These are phyloP conservation scores for Cladosporium sp. DNA, from an alignment of 2,329 filamentous ascomycete species.

Conservation along the genomic window DNA sequence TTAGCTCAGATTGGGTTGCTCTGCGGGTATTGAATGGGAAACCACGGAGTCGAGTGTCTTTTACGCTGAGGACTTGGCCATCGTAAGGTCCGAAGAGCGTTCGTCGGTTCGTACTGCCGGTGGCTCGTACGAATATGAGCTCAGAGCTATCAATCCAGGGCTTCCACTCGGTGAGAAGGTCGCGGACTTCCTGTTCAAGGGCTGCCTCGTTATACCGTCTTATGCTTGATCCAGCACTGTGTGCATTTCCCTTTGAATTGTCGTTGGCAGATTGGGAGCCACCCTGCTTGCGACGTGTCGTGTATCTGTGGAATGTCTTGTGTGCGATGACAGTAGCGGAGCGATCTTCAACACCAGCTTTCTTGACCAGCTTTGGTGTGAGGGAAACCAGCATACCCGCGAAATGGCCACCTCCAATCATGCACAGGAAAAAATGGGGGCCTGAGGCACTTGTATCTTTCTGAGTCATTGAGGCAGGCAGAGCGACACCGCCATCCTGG, in stretches of 20 bases:
- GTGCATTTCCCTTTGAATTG: constrained; percentile 84
- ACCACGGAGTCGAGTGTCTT: constrained; percentile 73
- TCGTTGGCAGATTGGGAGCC: constrained; percentile 93
- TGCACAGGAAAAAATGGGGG: constrained; percentile 91
- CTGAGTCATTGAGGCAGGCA: constrained; percentile 36
- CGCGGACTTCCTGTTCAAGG: constrained; percentile 79
- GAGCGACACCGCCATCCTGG: constrained; percentile 51
- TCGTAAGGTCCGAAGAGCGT: constrained; percentile 92
- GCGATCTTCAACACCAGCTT: constrained; percentile 67
- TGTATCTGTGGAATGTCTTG: constrained; percentile 97
- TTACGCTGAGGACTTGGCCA: constrained; percentile 71
- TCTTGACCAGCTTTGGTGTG: constrained; percentile 71
- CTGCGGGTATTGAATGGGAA: constrained; percentile 92
- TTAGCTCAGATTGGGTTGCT: constrained; percentile 88
- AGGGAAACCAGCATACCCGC: constrained; percentile 93
- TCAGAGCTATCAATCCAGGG: constrained; percentile 76
- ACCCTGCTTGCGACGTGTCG: constrained; percentile 91
- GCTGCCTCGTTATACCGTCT: constrained; percentile 93
- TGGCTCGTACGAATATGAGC: constrained; percentile 82
- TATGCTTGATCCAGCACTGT: constrained; percentile 85
- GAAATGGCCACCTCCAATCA: constrained; percentile 98
- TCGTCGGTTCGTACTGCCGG: constrained; percentile 76
- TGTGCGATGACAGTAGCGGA: constrained; percentile 87
- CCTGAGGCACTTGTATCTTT: constrained; percentile 55
- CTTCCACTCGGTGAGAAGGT: constrained; percentile 79